Evolutionary conservation across 352 stramenopile species (phyloP).

Genomic region (Phytophthora ohioensis): DNA sequence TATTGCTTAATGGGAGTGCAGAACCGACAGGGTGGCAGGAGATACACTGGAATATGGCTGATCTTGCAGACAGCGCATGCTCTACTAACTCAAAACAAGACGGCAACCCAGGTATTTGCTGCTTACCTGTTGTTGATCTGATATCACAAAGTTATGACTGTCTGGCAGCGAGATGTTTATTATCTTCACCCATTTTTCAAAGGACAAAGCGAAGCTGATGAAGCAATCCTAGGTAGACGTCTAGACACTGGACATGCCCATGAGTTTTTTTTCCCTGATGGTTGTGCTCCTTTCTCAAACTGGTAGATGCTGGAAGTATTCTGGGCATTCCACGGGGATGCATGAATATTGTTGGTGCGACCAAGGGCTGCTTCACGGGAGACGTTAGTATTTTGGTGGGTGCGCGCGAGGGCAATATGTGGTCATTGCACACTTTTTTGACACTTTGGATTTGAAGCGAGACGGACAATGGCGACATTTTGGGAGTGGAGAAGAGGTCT

Average conservation of each 20-base stretch:
- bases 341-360: slow-evolving; percentile 87
- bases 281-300: neutral
- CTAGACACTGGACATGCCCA: neutral
- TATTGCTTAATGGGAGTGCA: slow-evolving; percentile 23
- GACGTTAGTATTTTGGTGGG: slow-evolving; percentile 60
- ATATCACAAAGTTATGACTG: neutral
- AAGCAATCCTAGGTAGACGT: slow-evolving; percentile 78
- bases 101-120: slow-evolving; percentile 74
- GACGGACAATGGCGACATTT: slow-evolving; percentile 67
- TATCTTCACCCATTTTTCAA: slow-evolving; percentile 90
- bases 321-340: slow-evolving; percentile 69
- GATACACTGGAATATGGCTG: slow-evolving; percentile 87
- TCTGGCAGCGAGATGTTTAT: slow-evolving; percentile 78
- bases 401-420: neutral
- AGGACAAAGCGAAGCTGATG: slow-evolving; percentile 78
- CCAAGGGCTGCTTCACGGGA: slow-evolving; percentile 81
- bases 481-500: slow-evolving; percentile 64
- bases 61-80: slow-evolving; percentile 82
- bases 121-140: neutral
- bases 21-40: slow-evolving; percentile 72
- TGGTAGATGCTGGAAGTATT: slow-evolving; percentile 75
- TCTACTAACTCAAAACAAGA: slow-evolving; percentile 79
- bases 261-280: neutral
- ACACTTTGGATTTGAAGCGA: slow-evolving; percentile 41
- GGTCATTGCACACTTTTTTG: slow-evolving; percentile 2